These are phyloP conservation scores for Hanseniaspora hatyaiensis DNA, from an alignment of 805 yeast genomes.

Conservation along the genomic window DNA sequence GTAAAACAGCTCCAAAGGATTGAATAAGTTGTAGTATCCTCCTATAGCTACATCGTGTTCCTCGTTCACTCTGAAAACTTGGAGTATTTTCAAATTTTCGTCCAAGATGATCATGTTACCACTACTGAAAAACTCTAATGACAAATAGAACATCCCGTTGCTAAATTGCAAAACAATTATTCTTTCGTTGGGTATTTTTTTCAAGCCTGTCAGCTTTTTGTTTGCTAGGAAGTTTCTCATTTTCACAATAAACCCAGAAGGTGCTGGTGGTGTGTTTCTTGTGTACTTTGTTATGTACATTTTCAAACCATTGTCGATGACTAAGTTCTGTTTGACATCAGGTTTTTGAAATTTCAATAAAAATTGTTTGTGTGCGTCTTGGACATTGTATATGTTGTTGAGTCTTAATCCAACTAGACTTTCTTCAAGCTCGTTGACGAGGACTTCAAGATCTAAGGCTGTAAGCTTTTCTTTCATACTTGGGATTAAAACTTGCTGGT, in stretches of 20 bases:
- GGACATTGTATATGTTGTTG: conserved; percentile 74
- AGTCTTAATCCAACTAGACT: conserved; percentile 55
- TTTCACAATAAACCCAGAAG: conserved; percentile 76
- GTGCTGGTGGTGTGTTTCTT: conserved; percentile 67
- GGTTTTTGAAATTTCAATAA: conserved; percentile 71
- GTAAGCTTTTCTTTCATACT: conserved; percentile 67
- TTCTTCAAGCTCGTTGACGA: conserved; percentile 52
- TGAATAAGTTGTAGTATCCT: conserved; percentile 54
- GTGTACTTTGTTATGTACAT: conserved; percentile 69
- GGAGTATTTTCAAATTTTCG: conserved; percentile 50
- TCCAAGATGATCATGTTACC: conserved; percentile 80
- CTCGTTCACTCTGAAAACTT: conserved; percentile 66
- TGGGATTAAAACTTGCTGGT: not conserved
- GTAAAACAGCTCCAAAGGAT: conserved; percentile 35
- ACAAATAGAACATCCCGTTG: conserved; percentile 67
- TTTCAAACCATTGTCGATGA: conserved; percentile 79
- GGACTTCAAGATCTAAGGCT: conserved; percentile 65
- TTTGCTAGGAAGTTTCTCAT: conserved; percentile 77
- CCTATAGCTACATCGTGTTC: conserved; percentile 67
- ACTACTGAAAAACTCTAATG: conserved; percentile 86
- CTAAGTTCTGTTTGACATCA: conserved; percentile 62
- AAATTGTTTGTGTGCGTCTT: conserved; percentile 59
- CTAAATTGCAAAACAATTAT: conserved; percentile 74
- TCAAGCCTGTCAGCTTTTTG: conserved; percentile 58
- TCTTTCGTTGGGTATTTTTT: conserved; percentile 70